phyloP scores from a whole-genome alignment of 1,284 basidiomycete species.

The Mixia osmundae region DNA sequence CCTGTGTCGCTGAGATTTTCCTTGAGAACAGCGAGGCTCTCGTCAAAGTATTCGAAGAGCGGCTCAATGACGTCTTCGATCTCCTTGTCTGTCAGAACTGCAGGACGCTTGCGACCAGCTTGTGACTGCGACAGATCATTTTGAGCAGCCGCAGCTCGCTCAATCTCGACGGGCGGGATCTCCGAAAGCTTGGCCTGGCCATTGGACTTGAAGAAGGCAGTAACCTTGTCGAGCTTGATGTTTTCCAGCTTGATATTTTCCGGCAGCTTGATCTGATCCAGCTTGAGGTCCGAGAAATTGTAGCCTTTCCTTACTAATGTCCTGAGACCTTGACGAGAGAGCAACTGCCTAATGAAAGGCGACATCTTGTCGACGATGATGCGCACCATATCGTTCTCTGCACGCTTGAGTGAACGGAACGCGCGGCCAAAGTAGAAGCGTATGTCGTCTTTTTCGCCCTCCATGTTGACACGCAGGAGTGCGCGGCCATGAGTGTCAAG shows the following conservation, averaged over 20 bases:
- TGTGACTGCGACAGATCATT: too few species aligned
- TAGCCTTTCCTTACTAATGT: slow-evolving; percentile 10
- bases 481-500: slow-evolving; percentile 45
- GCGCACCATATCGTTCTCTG: slow-evolving; percentile 86
- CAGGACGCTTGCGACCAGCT: too few species aligned
- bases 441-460: slow-evolving; percentile 93
- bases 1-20: slow-evolving; percentile 8
- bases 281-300: slow-evolving; percentile 3
- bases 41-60: slow-evolving; percentile 89
- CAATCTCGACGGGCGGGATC: slow-evolving; percentile 14
- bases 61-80: slow-evolving; percentile 82
- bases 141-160: slow-evolving; percentile 17
- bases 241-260: slow-evolving; percentile 11
- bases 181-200: slow-evolving; percentile 11
- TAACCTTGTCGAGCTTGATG: slow-evolving; percentile 17
- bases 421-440: slow-evolving; percentile 93
- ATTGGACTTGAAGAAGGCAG: slow-evolving; percentile 4
- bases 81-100: slow-evolving; percentile 66
- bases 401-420: slow-evolving; percentile 71
- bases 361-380: slow-evolving; percentile 99
- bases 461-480: slow-evolving; percentile 80
- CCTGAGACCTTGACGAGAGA: slow-evolving; percentile 34
- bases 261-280: slow-evolving; percentile 14
- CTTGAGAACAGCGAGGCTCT: slow-evolving; percentile 76
- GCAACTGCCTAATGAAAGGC: slow-evolving; percentile 70